Base-by-base conservation (phyloP, 1,284 basidiomycete species). In the Pyrrhoderma lamaoense region DNA sequence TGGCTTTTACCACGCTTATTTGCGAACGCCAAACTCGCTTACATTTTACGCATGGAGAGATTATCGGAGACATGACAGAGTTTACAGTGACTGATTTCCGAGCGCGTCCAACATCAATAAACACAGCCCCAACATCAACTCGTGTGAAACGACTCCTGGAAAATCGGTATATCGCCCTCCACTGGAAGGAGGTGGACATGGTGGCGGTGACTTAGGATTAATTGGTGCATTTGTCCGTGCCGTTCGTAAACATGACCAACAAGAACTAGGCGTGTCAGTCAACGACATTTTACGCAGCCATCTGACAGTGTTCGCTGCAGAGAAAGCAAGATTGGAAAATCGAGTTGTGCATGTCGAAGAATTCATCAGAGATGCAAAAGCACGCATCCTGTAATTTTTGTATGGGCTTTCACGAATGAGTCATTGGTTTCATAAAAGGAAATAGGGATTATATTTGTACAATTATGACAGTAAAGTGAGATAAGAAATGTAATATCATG, bases 291-390 rank as follows among this genome's bases (percentile, higher is more conserved):
- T 92, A 55, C 79, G 75, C 63, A 87, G 83, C 58, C 89, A 92
- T 67, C 63, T 92, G 60, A 80, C 85, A 2, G 87, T 91, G 39
- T 92, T 93, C 67, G 89, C 89, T 45, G 88, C 87, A 37, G 89
- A 92, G 69, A 72, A 76, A 58, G 86, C 85, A 57, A 72, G 89
- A 56, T 73, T 64, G 51, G 76, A 83, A 57, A 84, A 82, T 9
- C 69, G 61, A 8, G 80, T 90, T 3, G 75, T 92, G 1, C 74
- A 88, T 61, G 84, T 76, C 59, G 67, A 59, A 13, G 72, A 76
- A 59, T 85, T 83, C 57, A 81, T 83, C 65, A 70, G 65, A 59
- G 62, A 67, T 37, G 72, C 72, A 23, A 74, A 75, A 39, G 11
- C n/a, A n/a, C n/a, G n/a, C n/a, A n/a, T n/a, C n/a, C n/a, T n/a